Base-by-base conservation (phyloP, 352 stramenopile species). In the Albugo laibachii region DNA sequence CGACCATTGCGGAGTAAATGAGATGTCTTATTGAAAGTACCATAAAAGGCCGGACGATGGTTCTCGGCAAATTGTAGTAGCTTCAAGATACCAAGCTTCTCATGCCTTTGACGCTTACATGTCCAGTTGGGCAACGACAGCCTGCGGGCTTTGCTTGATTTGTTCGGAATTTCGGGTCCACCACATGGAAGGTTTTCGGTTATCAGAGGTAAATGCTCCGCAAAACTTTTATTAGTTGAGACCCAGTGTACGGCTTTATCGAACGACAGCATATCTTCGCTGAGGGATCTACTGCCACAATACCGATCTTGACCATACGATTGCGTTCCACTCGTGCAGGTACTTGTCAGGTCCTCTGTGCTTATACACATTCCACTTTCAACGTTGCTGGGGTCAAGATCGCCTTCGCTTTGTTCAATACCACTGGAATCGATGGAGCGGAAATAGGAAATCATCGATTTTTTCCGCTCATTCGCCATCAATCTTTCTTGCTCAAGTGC, bases 41-140 rank as follows among this genome's bases (percentile, higher is more conserved):
- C 79, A 31, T 77, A 81, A 41, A 81, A 92, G 14, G 76, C 79
- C 8, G 79, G 79, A 6, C 79, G 65, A 27, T 71, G 53, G 59
- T 89, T 92, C 42, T 92, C 79, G 21, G 87, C 63, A 45, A 89
- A 92, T 51, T 92, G 79, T 5, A 92, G 52, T 12, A 92, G 43
- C 65, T 92, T 92, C 69, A 86, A 84, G 13, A 83, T 47, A 2
- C 78, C 78, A 6, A 82, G 57, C 24, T 63, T 72, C 5, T 61
- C 41, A 46, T 91, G 69, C 15, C 72, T 61, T 47, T 63, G 52
- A 13, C 67, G 69, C 8, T 63, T 59, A 36, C 48, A 56, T 45
- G 60, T 78, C 78, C 75, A 88, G n/a, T 60, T 40, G 2, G 57
- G 51, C 16, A 51, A 51, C 15, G 41, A 10, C 0, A 49, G 59